Evolutionary conservation across 495 filamentous ascomycete genomes (phyloP).

Genomic region (Daldinia childiae): DNA sequence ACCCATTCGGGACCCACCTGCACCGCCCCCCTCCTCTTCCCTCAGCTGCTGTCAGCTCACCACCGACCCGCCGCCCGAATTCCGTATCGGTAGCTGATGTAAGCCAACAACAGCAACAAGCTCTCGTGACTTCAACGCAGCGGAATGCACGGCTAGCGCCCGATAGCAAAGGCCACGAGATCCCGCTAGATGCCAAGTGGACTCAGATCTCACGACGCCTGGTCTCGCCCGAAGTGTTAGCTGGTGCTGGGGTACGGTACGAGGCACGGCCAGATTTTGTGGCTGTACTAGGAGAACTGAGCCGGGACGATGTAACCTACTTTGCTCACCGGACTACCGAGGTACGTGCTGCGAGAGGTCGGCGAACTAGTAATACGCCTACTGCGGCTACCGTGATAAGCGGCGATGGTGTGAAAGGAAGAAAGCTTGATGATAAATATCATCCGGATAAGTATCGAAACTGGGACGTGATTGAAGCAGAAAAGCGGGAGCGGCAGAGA

Average conservation of each 20-base stretch:
- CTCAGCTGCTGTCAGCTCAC: conserved; percentile 28
- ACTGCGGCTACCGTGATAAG: not conserved
- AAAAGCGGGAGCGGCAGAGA: conserved; percentile 12
- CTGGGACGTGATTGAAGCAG: conserved; percentile 40
- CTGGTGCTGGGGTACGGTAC: conserved; percentile 70
- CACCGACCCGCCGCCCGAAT: conserved; percentile 16
- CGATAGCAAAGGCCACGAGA: conserved; percentile 65
- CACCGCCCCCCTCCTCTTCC: conserved; percentile 48
- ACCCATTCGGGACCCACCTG: conserved; percentile 31
- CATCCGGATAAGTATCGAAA: conserved; percentile 45
- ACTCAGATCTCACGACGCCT: conserved; percentile 72
- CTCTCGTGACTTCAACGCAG: conserved; percentile 11
- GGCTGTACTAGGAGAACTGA: conserved; percentile 70
- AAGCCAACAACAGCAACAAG: conserved; percentile 26
- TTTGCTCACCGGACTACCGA: conserved; percentile 65
- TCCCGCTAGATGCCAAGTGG: conserved; percentile 74
- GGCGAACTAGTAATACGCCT: conserved; percentile 9
- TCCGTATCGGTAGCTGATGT: conserved; percentile 7
- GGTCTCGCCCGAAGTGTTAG: conserved; percentile 73
- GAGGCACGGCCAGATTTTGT: conserved; percentile 75
- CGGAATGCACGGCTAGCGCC: conserved; percentile 51
- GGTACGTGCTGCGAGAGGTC: conserved; percentile 57
- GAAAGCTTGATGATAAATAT: conserved; percentile 31
- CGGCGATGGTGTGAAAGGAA: conserved; percentile 18
- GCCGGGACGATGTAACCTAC: conserved; percentile 67